Percentiles rank a stretch among this genome's conserved stretches.
Evolutionary conservation across 176 grass and related monocot species (phyloP).

Genomic region (Luzula sylvatica): DNA sequence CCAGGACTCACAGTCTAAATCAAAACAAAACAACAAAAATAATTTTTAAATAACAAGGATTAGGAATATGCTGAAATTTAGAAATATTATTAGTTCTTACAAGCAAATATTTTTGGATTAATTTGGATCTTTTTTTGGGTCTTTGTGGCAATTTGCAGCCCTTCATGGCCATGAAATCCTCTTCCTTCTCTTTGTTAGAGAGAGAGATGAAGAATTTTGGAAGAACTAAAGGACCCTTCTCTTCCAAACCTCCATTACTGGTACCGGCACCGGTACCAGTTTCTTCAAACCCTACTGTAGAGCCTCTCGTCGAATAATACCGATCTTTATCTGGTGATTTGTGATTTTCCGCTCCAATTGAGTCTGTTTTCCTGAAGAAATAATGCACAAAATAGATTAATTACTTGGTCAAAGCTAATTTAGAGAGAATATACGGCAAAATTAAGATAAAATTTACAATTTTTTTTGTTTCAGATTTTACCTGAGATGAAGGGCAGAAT

Average conservation of each 20-base stretch:
- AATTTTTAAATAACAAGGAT: neutral
- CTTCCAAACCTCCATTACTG: slow-evolving; percentile 25
- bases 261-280: slow-evolving; percentile 29
- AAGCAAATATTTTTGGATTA: slow-evolving; percentile 85
- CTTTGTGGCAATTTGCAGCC: slow-evolving; percentile 97
- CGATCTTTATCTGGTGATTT: slow-evolving; percentile 71
- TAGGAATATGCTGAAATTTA: too few relatives aligned
- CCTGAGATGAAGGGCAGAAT: slow-evolving; percentile 50
- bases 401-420: neutral
- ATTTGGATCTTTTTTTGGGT: slow-evolving; percentile 96
- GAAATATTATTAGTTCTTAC: slow-evolving; percentile 33
- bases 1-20: slow-evolving; percentile 77
- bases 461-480: slow-evolving; percentile 13
- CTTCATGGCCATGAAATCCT: slow-evolving; percentile 97
- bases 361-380: slow-evolving; percentile 21
- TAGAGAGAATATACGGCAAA: neutral
- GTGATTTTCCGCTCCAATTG: slow-evolving; percentile 34
- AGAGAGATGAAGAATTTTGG: slow-evolving; percentile 86
- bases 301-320: slow-evolving; percentile 87
- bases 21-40: slow-evolving; percentile 5
- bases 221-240: slow-evolving; percentile 38
- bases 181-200: slow-evolving; percentile 99
- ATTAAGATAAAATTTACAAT: neutral
- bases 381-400: neutral
- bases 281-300: slow-evolving; percentile 44